phyloP scores from a whole-genome alignment of 441 rosid genomes.

The Jatropha multifida region DNA sequence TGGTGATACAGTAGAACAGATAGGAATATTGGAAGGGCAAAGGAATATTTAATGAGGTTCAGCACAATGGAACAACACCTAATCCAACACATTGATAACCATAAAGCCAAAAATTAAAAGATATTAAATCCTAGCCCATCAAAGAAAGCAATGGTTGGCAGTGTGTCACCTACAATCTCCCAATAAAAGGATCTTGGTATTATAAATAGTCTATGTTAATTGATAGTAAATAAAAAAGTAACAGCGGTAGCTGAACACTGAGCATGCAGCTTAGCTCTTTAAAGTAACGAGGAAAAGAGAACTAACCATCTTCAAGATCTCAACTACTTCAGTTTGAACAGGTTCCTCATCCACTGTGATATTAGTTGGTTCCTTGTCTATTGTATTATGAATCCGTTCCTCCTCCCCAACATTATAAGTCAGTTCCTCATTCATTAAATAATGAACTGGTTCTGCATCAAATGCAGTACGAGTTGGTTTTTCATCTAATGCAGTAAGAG shows the following conservation, averaged over 20 bases:
- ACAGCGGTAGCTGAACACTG: conserved; percentile 1
- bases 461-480: neutral
- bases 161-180: neutral
- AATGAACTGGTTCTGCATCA: neutral
- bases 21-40: neutral
- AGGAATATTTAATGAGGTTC: neutral
- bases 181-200: neutral
- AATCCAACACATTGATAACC: neutral
- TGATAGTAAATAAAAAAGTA: neutral
- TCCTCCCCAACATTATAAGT: neutral
- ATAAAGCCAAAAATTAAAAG: neutral
- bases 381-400: neutral
- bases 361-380: neutral
- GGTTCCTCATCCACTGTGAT: neutral
- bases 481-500: neutral
- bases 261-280: neutral
- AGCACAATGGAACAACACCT: neutral
- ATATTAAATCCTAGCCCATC: neutral
- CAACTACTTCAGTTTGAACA: conserved; percentile 17
- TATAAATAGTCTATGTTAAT: neutral
- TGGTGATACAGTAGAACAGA: neutral
- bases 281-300: conserved; percentile 15
- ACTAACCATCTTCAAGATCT: conserved; percentile 42
- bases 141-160: neutral
- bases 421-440: neutral